phyloP scores from a whole-genome alignment of 768 basidiomycete species.

The Suillus decipiens region DNA sequence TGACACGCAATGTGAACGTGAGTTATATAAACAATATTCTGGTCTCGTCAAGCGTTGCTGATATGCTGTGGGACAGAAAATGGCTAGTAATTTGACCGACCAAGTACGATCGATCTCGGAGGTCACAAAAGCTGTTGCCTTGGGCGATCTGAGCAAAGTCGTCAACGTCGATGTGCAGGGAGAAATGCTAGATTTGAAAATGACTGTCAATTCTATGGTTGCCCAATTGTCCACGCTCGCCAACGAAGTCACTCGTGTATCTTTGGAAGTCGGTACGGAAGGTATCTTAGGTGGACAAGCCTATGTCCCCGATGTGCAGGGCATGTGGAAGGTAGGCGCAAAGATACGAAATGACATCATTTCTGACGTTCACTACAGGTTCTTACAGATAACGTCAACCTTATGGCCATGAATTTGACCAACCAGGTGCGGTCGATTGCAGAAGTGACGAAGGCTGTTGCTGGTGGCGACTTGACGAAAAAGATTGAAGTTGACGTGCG shows the following conservation, averaged over 20 bases:
- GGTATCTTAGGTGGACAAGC: conserved; percentile 95
- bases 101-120: conserved; percentile 93
- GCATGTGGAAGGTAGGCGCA: conserved; percentile 81
- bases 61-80: conserved; percentile 55
- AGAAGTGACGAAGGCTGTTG: conserved; percentile 93
- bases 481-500: conserved; percentile 91
- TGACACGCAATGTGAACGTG: conserved; percentile 90
- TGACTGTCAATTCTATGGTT: conserved; percentile 81
- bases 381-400: conserved; percentile 80
- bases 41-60: not conserved
- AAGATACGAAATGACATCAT: conserved; percentile 21
- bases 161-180: conserved; percentile 94
- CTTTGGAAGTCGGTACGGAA: conserved; percentile 89
- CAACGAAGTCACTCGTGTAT: conserved; percentile 88
- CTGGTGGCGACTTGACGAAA: conserved; percentile 89
- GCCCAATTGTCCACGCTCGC: conserved; percentile 70
- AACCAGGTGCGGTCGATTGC: conserved; percentile 90
- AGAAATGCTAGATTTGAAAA: conserved; percentile 87
- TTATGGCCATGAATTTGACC: conserved; percentile 90
- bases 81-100: conserved; percentile 83
- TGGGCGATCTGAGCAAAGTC: conserved; percentile 79
- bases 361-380: conserved; percentile 33
- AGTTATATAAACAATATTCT: conserved; percentile 5
- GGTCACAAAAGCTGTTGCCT: conserved; percentile 75
- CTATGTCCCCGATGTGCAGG: conserved; percentile 87